Conservation (phyloP, 140 eudicot species). For the Bidens hawaiensis region DNA sequence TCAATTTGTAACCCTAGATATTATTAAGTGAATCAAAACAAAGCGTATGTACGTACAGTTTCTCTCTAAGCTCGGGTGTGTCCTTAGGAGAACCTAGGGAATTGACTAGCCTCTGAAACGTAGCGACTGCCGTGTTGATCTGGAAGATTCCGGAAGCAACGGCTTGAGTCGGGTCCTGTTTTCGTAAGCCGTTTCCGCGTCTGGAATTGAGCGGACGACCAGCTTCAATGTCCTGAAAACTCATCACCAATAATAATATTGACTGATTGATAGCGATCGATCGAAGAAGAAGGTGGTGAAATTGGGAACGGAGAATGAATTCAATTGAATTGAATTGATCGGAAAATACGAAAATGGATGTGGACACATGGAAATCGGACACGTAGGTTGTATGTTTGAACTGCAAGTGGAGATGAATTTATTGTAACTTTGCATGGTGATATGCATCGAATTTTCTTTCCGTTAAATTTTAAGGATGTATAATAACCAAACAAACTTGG, state of each 20-base stretch:
- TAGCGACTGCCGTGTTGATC: constrained; percentile 65
- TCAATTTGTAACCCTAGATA: constrained; percentile 20
- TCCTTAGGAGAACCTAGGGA: constrained; percentile 82
- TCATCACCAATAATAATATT: constrained; percentile 34
- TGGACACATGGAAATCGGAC: constrained; percentile 26
- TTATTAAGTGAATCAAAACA: neutral
- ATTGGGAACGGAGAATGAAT: no score
- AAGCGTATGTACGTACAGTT: constrained; percentile 40
- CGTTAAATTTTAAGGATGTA: no score
- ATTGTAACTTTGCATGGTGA: no score
- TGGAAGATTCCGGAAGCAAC: constrained; percentile 57
- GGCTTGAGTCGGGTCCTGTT: constrained; percentile 49
- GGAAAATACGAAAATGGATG: neutral
- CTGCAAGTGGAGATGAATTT: neutral
- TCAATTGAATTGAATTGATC: neutral
- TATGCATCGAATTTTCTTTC: no score
- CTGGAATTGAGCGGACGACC: constrained; percentile 42
- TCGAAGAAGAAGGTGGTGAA: neutral
- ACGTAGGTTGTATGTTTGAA: constrained; percentile 7
- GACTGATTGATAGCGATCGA: neutral
- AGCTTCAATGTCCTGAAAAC: constrained; percentile 83
- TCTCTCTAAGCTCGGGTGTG: constrained; percentile 59
- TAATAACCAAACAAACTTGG: no score
- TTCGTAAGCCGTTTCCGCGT: constrained; percentile 12
- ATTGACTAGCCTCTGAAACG: constrained; percentile 61